A percentile compares a stretch with the other conserved stretches of the same genome.
Conservation (phyloP, 768 basidiomycete species). For the Amyloporia xantha region DNA sequence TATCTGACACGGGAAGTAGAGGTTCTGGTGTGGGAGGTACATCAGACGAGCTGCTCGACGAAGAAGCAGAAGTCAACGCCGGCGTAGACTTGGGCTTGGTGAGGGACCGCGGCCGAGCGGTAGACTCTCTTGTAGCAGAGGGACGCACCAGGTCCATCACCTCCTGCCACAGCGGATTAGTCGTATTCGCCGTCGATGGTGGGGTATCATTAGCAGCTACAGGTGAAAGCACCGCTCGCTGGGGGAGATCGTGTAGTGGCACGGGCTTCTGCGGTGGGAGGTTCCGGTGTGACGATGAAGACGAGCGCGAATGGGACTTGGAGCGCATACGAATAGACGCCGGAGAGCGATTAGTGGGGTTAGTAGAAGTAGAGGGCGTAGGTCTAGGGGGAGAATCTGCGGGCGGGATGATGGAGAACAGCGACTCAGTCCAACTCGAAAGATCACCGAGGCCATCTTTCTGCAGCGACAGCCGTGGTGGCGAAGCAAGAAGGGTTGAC, state of each 20-base stretch:
- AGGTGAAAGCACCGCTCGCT: not conserved
- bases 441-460: conserved; percentile 36
- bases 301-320: conserved; percentile 5
- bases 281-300: conserved; percentile 5
- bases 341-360: not conserved
- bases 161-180: conserved; percentile 16
- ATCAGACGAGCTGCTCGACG: not conserved
- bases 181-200: conserved; percentile 12
- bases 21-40: not conserved
- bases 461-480: conserved; percentile 53
- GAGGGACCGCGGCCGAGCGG: not conserved
- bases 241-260: conserved; percentile 11
- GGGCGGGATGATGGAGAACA: conserved; percentile 46
- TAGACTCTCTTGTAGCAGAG: not conserved
- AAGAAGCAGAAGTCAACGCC: not conserved
- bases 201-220: conserved; percentile 8
- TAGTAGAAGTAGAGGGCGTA: not conserved
- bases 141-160: conserved; percentile 15
- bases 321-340: not conserved
- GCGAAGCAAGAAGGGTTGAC: conserved; percentile 13
- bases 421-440: conserved; percentile 46
- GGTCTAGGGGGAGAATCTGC: not conserved
- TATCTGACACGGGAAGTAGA: not conserved
- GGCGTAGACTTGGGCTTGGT: conserved; percentile 5
- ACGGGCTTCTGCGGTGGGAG: conserved; percentile 17